Conservation (phyloP, 495 filamentous ascomycete species). For the Penicillium verhagenii region DNA sequence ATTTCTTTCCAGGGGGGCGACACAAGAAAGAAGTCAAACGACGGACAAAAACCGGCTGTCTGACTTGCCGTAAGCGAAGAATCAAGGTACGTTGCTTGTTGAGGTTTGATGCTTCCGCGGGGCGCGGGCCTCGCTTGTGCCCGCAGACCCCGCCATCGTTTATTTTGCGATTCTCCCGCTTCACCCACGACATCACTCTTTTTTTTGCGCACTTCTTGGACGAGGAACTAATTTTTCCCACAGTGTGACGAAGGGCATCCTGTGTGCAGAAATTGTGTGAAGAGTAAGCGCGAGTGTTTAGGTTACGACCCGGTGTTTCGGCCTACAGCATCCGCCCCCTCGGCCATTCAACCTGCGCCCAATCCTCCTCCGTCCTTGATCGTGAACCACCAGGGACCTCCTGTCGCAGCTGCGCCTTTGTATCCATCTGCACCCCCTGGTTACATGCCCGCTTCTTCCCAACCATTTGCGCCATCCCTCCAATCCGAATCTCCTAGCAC, state of each 20-base stretch:
- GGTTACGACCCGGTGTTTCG: slow-evolving; percentile 99
- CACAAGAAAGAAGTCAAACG: slow-evolving; percentile 99
- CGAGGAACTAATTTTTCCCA: slow-evolving; percentile 19
- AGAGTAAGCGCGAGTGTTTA: slow-evolving; percentile 94
- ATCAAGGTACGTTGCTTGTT: slow-evolving; percentile 84
- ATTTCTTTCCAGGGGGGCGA: slow-evolving; percentile 73
- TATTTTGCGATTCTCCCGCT: slow-evolving; percentile 25
- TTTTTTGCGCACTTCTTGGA: slow-evolving; percentile 15
- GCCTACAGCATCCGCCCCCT: slow-evolving; percentile 68
- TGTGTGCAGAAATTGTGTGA: slow-evolving; percentile 93
- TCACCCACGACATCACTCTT: slow-evolving; percentile 19
- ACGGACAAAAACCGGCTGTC: slow-evolving; percentile 93
- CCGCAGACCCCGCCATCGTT: slow-evolving; percentile 44
- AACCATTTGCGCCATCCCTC: slow-evolving; percentile 56
- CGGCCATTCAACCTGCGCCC: slow-evolving; percentile 75
- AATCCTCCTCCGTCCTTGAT: slow-evolving; percentile 51
- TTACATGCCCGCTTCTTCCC: slow-evolving; percentile 58
- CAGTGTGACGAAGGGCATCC: slow-evolving; percentile 98
- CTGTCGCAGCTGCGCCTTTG: slow-evolving; percentile 28
- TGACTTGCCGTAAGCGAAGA: slow-evolving; percentile 94
- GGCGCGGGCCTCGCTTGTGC: slow-evolving; percentile 49
- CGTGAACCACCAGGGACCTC: slow-evolving; percentile 45
- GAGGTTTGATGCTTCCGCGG: slow-evolving; percentile 38
- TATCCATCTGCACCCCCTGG: slow-evolving; percentile 54
- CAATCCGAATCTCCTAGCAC: slow-evolving; percentile 47